phyloP scores from a whole-genome alignment of 1,139 yeast species.

The Saccharomyces uvarum region DNA sequence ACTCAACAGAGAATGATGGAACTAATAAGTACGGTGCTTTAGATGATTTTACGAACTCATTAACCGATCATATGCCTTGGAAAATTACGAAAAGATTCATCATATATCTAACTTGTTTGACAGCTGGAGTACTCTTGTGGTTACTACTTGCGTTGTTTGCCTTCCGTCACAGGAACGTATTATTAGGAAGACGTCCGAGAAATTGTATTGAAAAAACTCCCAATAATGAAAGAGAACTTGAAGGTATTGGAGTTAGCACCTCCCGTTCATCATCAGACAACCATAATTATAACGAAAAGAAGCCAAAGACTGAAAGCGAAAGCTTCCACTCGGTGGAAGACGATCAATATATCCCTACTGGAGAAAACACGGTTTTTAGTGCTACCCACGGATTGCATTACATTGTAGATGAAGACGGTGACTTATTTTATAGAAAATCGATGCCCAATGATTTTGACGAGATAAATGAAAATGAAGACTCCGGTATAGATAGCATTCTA shows the following conservation, averaged over 20 bases:
- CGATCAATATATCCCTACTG: constrained; percentile 10
- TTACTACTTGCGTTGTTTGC: neutral
- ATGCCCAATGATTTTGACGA: neutral
- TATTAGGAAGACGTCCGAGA: neutral
- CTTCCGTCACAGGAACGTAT: neutral
- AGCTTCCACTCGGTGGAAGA: neutral
- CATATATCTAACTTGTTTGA: neutral
- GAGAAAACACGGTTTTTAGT: constrained; percentile 18
- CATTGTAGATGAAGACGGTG: constrained; percentile 20
- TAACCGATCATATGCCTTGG: neutral
- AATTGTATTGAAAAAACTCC: neutral
- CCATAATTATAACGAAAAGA: neutral
- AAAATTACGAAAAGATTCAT: neutral
- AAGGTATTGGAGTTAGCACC: neutral
- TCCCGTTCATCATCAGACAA: neutral
- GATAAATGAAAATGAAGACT: constrained; percentile 6
- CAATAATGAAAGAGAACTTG: neutral
- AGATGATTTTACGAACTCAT: neutral
- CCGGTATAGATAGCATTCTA: neutral
- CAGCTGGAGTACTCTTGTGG: neutral
- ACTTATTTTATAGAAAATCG: constrained; percentile 17
- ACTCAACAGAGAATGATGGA: neutral
- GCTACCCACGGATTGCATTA: constrained; percentile 19
- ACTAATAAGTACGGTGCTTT: neutral
- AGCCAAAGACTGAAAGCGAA: neutral